Evolutionary conservation across 192 early-diverging fungal species (phyloP).

Genomic region (Geranomyces michiganensis): DNA sequence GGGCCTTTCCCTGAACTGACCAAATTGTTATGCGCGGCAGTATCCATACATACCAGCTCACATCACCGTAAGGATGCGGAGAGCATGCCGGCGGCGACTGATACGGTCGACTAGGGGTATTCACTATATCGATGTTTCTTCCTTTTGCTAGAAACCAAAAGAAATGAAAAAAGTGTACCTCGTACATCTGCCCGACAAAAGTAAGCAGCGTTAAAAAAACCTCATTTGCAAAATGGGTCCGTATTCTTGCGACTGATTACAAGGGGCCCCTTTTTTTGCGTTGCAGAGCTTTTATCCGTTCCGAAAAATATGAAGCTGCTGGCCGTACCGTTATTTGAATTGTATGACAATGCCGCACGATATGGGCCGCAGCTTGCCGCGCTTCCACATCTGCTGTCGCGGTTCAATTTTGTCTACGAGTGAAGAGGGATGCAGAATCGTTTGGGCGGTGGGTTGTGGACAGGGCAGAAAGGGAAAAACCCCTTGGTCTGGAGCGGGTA

Average conservation of each 20-base stretch:
- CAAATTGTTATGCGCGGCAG: conserved; percentile 34
- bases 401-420: conserved; percentile 49
- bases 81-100: no score
- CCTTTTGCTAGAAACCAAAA: conserved; percentile 61
- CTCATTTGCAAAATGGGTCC: background rate
- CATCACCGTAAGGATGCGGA: conserved; percentile 54
- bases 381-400: conserved; percentile 64
- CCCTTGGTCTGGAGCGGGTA: no score
- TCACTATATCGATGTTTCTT: background rate
- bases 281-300: conserved; percentile 65
- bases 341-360: conserved; percentile 76
- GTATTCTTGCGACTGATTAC: background rate
- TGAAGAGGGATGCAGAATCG: background rate
- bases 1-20: background rate
- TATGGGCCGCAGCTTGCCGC: conserved; percentile 73
- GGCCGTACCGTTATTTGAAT: conserved; percentile 78
- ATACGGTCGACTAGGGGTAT: no score
- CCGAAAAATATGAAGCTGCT: conserved; percentile 80
- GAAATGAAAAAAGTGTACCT: conserved; percentile 76
- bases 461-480: no score
- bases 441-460: no score
- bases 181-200: conserved; percentile 72
- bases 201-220: conserved; percentile 37
- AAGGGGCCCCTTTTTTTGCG: background rate
- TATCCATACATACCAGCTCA: conserved; percentile 82